These are phyloP conservation scores for Nemania sp. DNA, from an alignment of 2,329 filamentous ascomycete genomes.

Conservation along the genomic window DNA sequence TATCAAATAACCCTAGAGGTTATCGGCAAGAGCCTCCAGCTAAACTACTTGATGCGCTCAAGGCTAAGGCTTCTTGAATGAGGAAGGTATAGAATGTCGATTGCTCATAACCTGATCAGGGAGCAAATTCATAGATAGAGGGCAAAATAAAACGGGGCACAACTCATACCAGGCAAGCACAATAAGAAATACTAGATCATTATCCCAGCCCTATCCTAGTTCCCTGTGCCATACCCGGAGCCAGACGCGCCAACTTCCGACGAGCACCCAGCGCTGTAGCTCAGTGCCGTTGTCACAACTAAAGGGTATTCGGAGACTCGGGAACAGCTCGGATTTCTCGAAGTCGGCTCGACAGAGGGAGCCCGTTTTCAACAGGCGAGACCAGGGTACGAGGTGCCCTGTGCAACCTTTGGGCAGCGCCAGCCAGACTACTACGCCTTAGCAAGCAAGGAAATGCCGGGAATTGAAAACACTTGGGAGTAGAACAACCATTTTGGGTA, in stretches of 20 bases:
- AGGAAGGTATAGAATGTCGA: not conserved
- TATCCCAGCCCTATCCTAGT: too few relatives aligned
- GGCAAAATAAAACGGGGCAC: too few relatives aligned
- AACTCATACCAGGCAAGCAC: too few relatives aligned
- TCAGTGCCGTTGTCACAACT: too few relatives aligned
- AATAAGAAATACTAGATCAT: too few relatives aligned
- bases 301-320: not conserved
- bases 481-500: not conserved
- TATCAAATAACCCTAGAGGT: constrained; percentile 92
- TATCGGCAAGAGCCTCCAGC: constrained; percentile 91
- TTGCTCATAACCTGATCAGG: constrained; percentile 9
- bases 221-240: too few relatives aligned
- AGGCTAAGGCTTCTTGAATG: constrained; percentile 42
- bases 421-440: not conserved
- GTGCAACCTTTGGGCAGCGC: not conserved
- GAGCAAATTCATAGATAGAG: too few relatives aligned
- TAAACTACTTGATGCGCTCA: constrained; percentile 70
- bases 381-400: not conserved
- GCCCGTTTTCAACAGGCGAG: not conserved
- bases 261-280: too few relatives aligned
- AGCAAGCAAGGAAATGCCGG: not conserved
- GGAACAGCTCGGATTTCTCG: not conserved
- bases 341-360: not conserved
- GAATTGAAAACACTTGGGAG: not conserved
- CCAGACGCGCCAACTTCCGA: too few relatives aligned